Conservation (phyloP, 805 yeast species). For the Kazachstania martiniae region DNA sequence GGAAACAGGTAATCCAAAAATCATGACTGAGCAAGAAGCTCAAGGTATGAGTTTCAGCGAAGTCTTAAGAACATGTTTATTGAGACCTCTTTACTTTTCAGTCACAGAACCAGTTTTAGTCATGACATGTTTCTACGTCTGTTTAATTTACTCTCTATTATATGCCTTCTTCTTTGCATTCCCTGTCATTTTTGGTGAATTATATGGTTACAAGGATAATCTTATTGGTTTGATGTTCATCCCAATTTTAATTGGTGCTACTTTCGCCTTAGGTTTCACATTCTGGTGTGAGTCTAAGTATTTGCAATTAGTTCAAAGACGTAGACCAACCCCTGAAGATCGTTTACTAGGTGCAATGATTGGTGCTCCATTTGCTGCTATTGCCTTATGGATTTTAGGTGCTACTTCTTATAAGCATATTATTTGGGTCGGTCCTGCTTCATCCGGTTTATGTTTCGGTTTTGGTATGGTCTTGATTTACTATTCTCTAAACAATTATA, state of each 20-base stretch:
- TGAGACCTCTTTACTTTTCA: slow-evolving; percentile 71
- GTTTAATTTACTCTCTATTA: slow-evolving; percentile 78
- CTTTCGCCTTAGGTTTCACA: slow-evolving; percentile 61
- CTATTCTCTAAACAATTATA: slow-evolving; percentile 70
- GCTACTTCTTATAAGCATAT: slow-evolving; percentile 63
- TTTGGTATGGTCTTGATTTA: slow-evolving; percentile 69
- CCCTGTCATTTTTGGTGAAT: slow-evolving; percentile 74
- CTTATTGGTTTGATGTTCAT: slow-evolving; percentile 78
- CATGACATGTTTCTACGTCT: slow-evolving; percentile 75
- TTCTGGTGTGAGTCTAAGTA: slow-evolving; percentile 61
- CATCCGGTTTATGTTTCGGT: slow-evolving; percentile 72
- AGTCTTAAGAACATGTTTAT: slow-evolving; percentile 57
- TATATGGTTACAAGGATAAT: slow-evolving; percentile 71
- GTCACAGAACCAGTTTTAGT: slow-evolving; percentile 78
- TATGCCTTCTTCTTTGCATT: slow-evolving; percentile 94
- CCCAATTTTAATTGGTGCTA: slow-evolving; percentile 84
- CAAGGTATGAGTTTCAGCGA: slow-evolving; percentile 60
- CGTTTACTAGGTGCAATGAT: slow-evolving; percentile 72
- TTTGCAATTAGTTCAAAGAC: slow-evolving; percentile 36
- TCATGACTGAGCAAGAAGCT: slow-evolving; percentile 91
- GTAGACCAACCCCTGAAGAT: slow-evolving; percentile 70
- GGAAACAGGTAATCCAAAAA: slow-evolving; percentile 71
- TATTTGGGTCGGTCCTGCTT: slow-evolving; percentile 72
- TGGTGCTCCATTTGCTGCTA: slow-evolving; percentile 75
- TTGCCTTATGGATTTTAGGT: slow-evolving; percentile 69